A percentile compares a stretch with the other conserved stretches of the same genome.
These are phyloP conservation scores for Papilionanthe hybrid DNA, from an alignment of 116 monocot species.

Conservation along the genomic window DNA sequence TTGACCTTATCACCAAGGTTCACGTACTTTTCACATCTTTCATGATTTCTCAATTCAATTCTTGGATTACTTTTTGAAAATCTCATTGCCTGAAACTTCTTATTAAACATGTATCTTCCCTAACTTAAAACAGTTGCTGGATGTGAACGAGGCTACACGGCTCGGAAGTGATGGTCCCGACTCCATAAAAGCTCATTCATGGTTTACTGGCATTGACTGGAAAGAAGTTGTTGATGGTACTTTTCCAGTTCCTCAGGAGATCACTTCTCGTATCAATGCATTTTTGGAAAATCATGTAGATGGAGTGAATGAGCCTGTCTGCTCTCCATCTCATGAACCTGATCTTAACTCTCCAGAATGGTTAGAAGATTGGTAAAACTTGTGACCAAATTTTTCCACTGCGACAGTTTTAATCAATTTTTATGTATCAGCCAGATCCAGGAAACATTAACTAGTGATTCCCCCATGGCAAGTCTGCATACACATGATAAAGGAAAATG, in stretches of 20 bases:
- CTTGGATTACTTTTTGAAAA: neutral
- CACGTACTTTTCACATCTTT: neutral
- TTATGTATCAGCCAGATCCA: too few relatives aligned
- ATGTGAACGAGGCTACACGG: conserved; percentile 58
- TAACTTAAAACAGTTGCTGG: conserved; percentile 51
- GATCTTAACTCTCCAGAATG: conserved; percentile 50
- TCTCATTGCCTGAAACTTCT: neutral
- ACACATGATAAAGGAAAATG: too few relatives aligned
- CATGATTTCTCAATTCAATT: neutral
- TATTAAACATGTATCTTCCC: neutral
- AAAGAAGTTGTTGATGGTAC: conserved; percentile 46
- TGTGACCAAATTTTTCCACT: too few relatives aligned
- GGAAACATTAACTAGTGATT: too few relatives aligned
- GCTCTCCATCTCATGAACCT: conserved; percentile 29
- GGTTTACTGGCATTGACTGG: conserved; percentile 80
- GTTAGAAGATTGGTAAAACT: conserved; percentile 73
- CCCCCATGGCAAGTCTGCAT: too few relatives aligned
- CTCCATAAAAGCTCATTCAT: conserved; percentile 58
- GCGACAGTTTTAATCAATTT: too few relatives aligned
- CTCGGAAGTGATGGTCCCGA: conserved; percentile 58
- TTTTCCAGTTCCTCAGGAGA: conserved; percentile 59
- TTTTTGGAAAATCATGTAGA: conserved; percentile 46
- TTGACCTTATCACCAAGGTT: conserved; percentile 89
- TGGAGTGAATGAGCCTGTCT: conserved; percentile 19
- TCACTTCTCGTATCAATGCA: conserved; percentile 46